Base-by-base conservation (phyloP, 2,329 filamentous ascomycete species). In the Aspergillus oerlinghausenensis region DNA sequence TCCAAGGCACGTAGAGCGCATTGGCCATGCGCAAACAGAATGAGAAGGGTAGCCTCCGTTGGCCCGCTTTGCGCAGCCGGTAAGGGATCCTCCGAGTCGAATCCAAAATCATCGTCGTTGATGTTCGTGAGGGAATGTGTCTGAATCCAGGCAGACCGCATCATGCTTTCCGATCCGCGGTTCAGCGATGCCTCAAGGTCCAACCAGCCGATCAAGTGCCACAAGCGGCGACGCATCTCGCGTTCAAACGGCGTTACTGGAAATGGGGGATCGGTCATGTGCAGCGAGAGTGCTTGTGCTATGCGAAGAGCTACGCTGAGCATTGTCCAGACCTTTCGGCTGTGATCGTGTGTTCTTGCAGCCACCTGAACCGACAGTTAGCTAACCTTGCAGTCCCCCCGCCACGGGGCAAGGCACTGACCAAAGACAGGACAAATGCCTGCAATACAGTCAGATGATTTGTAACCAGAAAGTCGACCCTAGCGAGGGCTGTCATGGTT, bases 261-360 rank as follows among this genome's bases (percentile, higher is more conserved):
- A 40, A 69, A 69, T 32, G 66, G 64, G 2, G 67, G 65, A n/a
- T 64, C 57, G 3, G 55, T 49, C 21, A 65, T 45, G 51, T 69
- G 65, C 14, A 69, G 65, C 19, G 60, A 68, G 21, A 68, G 56
- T 21, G 67, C 67, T 55, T 69, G 67, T 8, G 57, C 66, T 29
- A 67, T 60, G 50, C 66, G 63, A 8, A 69, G 60, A 10, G 64
- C 67, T 63, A 69, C 66, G 50, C 61, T 60, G 21, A 66, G 47
- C 67, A 69, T 68, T 9, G 67, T 69, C 67, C 67, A 69, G 4
- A 66, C 64, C n/a, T 65, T 60, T 50, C 67, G 63, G 28, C 63
- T 67, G 58, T 67, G 64, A 49, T 69, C 65, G 52, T 66, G 32
- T 6, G 14, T 35, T 35, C 32, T 14, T 35, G 32, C 32, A 17